Evolutionary conservation across 2,329 filamentous ascomycete species (phyloP).

Genomic region (Fusarium penzigii): DNA sequence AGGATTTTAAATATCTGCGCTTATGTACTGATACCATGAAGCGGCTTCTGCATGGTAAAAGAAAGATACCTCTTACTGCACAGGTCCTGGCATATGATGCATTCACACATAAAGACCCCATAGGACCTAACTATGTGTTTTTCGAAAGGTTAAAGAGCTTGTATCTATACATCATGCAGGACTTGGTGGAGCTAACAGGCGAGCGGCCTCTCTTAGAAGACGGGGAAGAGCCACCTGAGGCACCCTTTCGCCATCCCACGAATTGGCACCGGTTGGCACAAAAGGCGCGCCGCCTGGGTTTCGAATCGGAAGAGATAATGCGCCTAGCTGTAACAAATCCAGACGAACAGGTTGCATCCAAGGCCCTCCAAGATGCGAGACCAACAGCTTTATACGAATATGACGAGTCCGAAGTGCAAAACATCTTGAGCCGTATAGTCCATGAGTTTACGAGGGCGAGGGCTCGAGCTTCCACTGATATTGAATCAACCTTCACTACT

Average conservation of each 20-base stretch:
- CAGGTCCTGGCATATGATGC: constrained; percentile 3
- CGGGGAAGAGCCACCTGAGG: background rate
- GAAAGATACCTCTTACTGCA: background rate
- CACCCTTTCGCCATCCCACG: background rate
- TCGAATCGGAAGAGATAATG: background rate
- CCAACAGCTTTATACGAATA: background rate
- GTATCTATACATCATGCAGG: constrained; percentile 5
- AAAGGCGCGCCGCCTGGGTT: background rate
- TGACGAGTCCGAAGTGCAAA: background rate
- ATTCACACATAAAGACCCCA: background rate
- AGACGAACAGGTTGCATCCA: background rate
- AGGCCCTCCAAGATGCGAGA: background rate
- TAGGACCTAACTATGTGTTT: background rate
- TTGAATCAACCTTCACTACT: background rate
- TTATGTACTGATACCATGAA: constrained; percentile 6
- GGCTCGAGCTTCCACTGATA: too few relatives aligned
- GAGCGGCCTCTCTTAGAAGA: constrained; percentile 6
- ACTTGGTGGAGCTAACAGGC: constrained; percentile 6
- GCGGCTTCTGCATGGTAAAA: background rate
- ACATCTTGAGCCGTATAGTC: constrained; percentile 1
- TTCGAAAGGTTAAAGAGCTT: constrained; percentile 3
- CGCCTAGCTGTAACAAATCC: background rate
- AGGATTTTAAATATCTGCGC: constrained; percentile 10
- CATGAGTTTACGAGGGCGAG: background rate
- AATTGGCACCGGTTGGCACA: constrained; percentile 1